Percentiles rank a stretch among this genome's conserved stretches.
Evolutionary conservation across 768 basidiomycete genomes (phyloP).

Genomic region (Sporobolomyces pararoseus): DNA sequence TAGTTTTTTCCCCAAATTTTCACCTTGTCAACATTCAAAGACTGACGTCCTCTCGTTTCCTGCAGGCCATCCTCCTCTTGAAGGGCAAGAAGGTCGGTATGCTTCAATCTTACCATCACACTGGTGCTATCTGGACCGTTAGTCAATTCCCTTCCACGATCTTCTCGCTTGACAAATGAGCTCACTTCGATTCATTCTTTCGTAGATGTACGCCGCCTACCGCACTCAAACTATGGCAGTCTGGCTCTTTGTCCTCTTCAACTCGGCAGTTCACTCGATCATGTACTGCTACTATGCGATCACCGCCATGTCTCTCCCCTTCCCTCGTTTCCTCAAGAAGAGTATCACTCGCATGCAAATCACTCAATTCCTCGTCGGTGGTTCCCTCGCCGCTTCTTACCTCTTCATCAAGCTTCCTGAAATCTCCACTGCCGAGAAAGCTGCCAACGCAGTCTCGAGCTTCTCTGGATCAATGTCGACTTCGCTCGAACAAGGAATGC

Average conservation of each 20-base stretch:
- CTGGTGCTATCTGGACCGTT: conserved; percentile 40
- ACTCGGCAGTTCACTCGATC: conserved; percentile 44
- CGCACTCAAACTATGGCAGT: conserved; percentile 29
- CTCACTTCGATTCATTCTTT: neutral
- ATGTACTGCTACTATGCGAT: conserved; percentile 46
- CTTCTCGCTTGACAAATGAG: neutral
- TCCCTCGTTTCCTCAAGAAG: conserved; percentile 45
- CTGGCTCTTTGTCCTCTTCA: conserved; percentile 43
- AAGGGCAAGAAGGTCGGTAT: conserved; percentile 46
- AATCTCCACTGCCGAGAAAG: conserved; percentile 13
- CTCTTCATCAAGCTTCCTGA: conserved; percentile 41
- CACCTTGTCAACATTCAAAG: too few species aligned
- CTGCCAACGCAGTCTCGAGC: conserved; percentile 4
- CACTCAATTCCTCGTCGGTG: conserved; percentile 44
- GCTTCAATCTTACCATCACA: conserved; percentile 46
- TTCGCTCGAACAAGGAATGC: conserved; percentile 28
- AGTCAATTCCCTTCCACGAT: neutral
- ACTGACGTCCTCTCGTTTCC: neutral
- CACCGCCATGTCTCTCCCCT: conserved; percentile 42
- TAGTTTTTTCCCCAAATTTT: too few species aligned
- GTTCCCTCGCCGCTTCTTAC: conserved; percentile 38
- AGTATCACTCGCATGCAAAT: conserved; percentile 42
- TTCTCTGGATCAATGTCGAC: conserved; percentile 19
- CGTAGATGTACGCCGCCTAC: conserved; percentile 26
- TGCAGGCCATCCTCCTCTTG: conserved; percentile 43